phyloP scores from a whole-genome alignment of 2,329 filamentous ascomycete species.

The Acephala macrosclerotiorum region DNA sequence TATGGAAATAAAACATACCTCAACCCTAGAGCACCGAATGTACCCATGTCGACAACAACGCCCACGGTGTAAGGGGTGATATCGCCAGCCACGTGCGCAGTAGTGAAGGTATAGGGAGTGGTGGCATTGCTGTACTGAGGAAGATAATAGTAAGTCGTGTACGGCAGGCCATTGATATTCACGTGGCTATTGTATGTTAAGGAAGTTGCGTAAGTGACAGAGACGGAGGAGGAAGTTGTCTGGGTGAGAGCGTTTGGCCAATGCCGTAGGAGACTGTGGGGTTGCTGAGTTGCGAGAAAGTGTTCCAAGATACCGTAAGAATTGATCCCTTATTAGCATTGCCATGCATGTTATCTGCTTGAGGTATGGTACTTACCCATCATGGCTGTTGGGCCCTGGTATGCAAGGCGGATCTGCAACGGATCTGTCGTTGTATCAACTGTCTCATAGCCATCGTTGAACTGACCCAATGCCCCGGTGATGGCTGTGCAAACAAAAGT shows the following conservation, averaged over 20 bases:
- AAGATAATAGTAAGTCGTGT: conserved; percentile 66
- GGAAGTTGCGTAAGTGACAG: conserved; percentile 60
- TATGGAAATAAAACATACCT: too few species aligned
- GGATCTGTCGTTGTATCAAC: conserved; percentile 13
- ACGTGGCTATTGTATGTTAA: conserved; percentile 61
- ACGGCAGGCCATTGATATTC: conserved; percentile 54
- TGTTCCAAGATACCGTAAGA: conserved; percentile 54
- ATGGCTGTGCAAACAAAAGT: conserved; percentile 9
- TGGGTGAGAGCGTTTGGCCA: conserved; percentile 47
- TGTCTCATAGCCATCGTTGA: conserved; percentile 20
- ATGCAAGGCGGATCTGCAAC: conserved; percentile 20
- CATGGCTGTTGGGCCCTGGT: conserved; percentile 18
- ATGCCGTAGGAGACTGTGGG: conserved; percentile 61
- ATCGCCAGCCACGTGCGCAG: conserved; percentile 60
- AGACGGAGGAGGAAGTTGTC: conserved; percentile 53
- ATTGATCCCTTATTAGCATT: neutral
- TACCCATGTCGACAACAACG: conserved; percentile 61
- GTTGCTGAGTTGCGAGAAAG: conserved; percentile 53
- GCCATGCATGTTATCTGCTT: neutral
- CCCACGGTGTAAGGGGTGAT: conserved; percentile 59
- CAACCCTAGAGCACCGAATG: conserved; percentile 59
- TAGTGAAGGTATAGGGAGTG: conserved; percentile 56
- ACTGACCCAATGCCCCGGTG: conserved; percentile 7
- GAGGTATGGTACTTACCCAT: conserved; percentile 6
- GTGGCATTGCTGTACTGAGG: conserved; percentile 62